Evolutionary conservation across 169 alveolate species (phyloP).

Genomic region (Eimeria acervulina): DNA sequence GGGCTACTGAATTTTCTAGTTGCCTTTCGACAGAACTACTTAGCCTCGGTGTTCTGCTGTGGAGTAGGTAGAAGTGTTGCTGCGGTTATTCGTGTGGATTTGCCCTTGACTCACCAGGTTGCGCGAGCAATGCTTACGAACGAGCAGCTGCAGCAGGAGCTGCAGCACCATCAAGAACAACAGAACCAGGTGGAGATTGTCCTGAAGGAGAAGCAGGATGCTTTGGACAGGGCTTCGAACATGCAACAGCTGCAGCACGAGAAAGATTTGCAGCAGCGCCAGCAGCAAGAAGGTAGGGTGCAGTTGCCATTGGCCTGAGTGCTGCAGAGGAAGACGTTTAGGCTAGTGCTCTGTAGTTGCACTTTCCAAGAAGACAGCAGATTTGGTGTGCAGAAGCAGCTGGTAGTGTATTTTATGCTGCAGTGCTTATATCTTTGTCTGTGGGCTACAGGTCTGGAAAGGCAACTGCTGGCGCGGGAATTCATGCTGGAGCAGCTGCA

Average conservation of each 20-base stretch:
- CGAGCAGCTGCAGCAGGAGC: slow-evolving; percentile 41
- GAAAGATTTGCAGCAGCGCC: neutral
- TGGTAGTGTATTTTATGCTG: neutral
- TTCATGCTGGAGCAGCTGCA: slow-evolving; percentile 64
- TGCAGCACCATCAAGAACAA: slow-evolving; percentile 36
- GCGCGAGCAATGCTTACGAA: neutral
- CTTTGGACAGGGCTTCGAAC: neutral
- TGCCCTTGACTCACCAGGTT: neutral
- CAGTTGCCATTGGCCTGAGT: neutral
- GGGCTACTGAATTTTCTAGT: neutral
- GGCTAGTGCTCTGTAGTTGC: neutral
- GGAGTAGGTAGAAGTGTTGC: neutral
- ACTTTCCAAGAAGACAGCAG: neutral
- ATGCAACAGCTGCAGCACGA: slow-evolving; percentile 51
- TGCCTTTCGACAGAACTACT: neutral
- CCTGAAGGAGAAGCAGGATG: slow-evolving; percentile 52
- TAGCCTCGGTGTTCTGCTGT: neutral
- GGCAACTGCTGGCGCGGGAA: slow-evolving; percentile 49
- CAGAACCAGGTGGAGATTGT: neutral
- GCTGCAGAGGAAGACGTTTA: neutral
- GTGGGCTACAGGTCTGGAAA: slow-evolving; percentile 13
- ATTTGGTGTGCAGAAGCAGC: neutral
- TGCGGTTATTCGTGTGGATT: neutral
- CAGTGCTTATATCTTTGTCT: neutral
- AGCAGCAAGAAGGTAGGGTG: slow-evolving; percentile 56